Evolutionary conservation across 176 grass and related monocot species (phyloP), one percentile per base, ranked within the genome.

Genomic region (Zizania latifolia): DNA sequence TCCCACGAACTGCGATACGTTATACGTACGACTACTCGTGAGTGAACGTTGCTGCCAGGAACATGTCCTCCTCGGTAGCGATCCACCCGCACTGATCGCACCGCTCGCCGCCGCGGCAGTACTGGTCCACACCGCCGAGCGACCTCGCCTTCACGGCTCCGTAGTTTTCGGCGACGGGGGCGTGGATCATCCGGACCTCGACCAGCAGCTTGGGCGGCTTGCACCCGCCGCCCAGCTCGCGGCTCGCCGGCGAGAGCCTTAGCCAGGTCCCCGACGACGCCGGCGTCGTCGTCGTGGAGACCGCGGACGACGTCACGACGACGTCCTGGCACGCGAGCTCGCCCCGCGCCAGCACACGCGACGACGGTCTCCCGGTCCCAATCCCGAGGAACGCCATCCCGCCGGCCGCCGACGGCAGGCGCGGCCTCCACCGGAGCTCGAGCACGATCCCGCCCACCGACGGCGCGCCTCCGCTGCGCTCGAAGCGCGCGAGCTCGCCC

Each of bases 11-110:
- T 62, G 34, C 59, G 43, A 17, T 45, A 14, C 23, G 43, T 10
- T 19, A n/a, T 12, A 37, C 46, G 15, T n/a, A n/a, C n/a, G n/a
- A n/a, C n/a, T 34, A 4, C 41, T 70, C 4, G 13, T 75, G 33
- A 56, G 37, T 35, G 60, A 86, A 86, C 22, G 88, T 90, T 3
- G 84, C 88, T 1, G 88, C 64, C 6, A 83, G 88, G 77, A 90
- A 90, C 70, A 83, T 86, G 53, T 90, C 83, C 58, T 90, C 84
- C 76, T 90, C 88, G 60, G 19, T 90, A 53, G 84, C 84, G 28
- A 83, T 51, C 88, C 88, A 86, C 8, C 67, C 58, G 24, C 88
- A 90, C 70, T 83, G 58, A 0, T 10, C 65, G 66, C 84, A 90
- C 17, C 71, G 45, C 59, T 80, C 74, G 71, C 70, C 81, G 7